These are phyloP conservation scores for Malus hybrid DNA, from an alignment of 331 rosid genomes.

Conservation along the genomic window DNA sequence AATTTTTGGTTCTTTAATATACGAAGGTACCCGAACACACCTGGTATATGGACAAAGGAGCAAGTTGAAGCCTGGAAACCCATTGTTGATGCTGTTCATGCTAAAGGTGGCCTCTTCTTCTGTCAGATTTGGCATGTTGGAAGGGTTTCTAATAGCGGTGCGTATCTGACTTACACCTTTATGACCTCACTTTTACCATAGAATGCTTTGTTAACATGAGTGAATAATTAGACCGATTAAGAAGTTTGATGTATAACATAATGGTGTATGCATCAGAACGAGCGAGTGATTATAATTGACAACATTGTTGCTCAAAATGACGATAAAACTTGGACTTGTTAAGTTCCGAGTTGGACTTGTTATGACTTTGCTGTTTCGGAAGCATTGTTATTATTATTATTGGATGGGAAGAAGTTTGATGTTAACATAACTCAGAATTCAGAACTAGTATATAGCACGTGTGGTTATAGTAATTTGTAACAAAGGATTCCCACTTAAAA, in stretches of 20 bases:
- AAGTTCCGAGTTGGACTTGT: too few species aligned
- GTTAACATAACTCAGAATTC: too few species aligned
- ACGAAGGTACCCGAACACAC: background rate
- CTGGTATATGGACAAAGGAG: conserved; percentile 8
- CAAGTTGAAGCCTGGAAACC: conserved; percentile 1
- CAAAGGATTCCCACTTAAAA: background rate
- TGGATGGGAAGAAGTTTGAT: too few species aligned
- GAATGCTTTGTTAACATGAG: background rate
- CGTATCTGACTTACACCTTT: background rate
- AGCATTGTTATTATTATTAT: too few species aligned
- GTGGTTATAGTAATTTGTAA: background rate
- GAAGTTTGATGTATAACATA: too few species aligned
- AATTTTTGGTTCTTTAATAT: background rate
- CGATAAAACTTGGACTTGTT: too few species aligned
- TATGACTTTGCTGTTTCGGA: too few species aligned
- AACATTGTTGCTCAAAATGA: too few species aligned
- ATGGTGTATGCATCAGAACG: too few species aligned
- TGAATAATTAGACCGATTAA: background rate
- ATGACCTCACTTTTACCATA: background rate
- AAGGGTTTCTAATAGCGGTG: background rate
- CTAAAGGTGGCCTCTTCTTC: conserved; percentile 1
- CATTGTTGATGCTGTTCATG: conserved; percentile 5
- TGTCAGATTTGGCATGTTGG: background rate
- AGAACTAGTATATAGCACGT: too few species aligned
- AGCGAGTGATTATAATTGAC: too few species aligned